Evolutionary conservation across 805 yeast genomes (phyloP), one percentile per base, ranked within the genome.

Genomic region (Kockiozyma suomiensis): DNA sequence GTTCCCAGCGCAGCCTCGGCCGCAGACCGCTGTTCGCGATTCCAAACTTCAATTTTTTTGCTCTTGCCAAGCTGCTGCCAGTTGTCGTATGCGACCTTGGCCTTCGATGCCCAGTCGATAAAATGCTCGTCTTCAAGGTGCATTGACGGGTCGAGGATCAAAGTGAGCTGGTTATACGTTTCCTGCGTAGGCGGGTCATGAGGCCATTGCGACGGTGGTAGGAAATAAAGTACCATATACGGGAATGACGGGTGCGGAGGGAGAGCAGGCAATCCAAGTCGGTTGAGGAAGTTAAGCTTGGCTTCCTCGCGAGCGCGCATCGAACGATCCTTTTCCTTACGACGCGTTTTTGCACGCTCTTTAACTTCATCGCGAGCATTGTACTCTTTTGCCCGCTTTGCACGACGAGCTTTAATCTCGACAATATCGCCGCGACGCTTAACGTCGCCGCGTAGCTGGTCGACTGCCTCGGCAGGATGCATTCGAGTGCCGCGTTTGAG

Each of bases 401-500:
- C 71, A 38, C 83, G 67, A 35, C 84, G 69, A 3, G 75, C 75
- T 52, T 70, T 74, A 17, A 79, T 74, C 45, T 71, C 76, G 8
- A 71, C 79, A 0, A 77, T 72, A 61, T 81, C 80, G 13, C 85
- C 85, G 7, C 85, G 70, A 42, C 85, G 74, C 45, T 79, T 80
- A 26, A 83, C 86, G 47, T 79, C 76, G 0, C 78, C 74, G 32
- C 87, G 68, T 42, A 83, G 64, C 51, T 67, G 68, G 13, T 78
- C 80, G 15, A 85, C 81, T 42, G 76, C 73, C 1, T 77, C 81
- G 0, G 73, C 68, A 0, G 87, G 87, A 63, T 84, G 88, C 15
- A 71, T 56, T 1, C 75, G 68, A 8, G 83, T 77, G 0, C 87
- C 88, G 55, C 81, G 81, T 61, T 82, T 79, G 47, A 76, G 69